Percentiles rank a stretch among this genome's conserved stretches.
phyloP scores from a whole-genome alignment of 2,329 filamentous ascomycete species.

The Byssochlamys sp. region DNA sequence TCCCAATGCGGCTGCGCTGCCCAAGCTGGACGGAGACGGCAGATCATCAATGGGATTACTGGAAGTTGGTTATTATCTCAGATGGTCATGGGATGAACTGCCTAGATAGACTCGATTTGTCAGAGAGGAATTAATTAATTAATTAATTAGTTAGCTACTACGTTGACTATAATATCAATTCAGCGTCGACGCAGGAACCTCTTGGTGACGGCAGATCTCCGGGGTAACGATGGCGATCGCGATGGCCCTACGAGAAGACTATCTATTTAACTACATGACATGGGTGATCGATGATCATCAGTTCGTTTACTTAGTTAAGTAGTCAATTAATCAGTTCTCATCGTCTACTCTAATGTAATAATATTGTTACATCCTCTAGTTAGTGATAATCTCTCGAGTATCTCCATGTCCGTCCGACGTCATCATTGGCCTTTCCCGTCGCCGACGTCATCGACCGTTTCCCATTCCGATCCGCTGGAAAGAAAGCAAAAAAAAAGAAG shows the following conservation, averaged over 20 bases:
- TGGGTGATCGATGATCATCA: not conserved
- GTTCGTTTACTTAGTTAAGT: too few relatives aligned
- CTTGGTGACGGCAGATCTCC: not conserved
- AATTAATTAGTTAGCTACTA: too few relatives aligned
- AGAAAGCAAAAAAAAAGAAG: not conserved
- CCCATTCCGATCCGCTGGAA: not conserved
- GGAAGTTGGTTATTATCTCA: too few relatives aligned
- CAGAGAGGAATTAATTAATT: too few relatives aligned
- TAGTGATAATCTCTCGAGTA: not conserved
- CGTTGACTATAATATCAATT: not conserved
- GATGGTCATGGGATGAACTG: too few relatives aligned
- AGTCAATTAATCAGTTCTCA: too few relatives aligned
- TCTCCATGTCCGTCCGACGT: not conserved
- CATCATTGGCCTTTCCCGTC: slow-evolving; percentile 1
- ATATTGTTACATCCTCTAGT: too few relatives aligned
- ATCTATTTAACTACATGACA: not conserved
- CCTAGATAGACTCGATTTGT: too few relatives aligned
- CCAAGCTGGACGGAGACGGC: not conserved
- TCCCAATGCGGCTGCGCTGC: slow-evolving; percentile 9
- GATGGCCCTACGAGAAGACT: not conserved
- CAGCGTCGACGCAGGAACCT: not conserved
- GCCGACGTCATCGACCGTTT: slow-evolving; percentile 8
- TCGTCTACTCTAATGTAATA: too few relatives aligned
- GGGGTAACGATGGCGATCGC: not conserved
- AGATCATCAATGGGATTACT: too few relatives aligned